Evolutionary conservation across 1,139 yeast species (phyloP), one percentile per base, ranked within the genome.

Genomic region (Pneumocystis murina): DNA sequence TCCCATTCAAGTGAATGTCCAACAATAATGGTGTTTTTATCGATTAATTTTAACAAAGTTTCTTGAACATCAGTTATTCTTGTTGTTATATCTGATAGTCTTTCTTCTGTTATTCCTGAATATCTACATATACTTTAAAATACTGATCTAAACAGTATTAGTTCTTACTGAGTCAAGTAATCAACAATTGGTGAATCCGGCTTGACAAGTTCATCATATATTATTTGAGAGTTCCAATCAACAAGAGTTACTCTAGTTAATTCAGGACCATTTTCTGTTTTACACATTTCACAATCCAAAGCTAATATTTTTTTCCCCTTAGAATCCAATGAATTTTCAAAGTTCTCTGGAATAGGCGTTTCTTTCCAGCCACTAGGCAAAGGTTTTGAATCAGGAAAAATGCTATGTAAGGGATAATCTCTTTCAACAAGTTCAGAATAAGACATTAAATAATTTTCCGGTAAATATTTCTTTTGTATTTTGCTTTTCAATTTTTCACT

Each of bases 1-100:
- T 92, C 98, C 71, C 87, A 88, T 70, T 92, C 97, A 62, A 92
- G 77, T 0, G 98, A 96, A 74, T 92, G 98, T 0, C 98, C 98
- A 3, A 92, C 79, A 6, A 92, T 74, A 38, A 89, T 82, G 64
- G 75, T 78, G 6, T 67, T 77, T 0, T 94, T 83, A 70, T 87
- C 94, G 2, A 92, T 80, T 30, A 88, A 76, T 1, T 72, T 69
- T 4, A 81, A 66, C 14, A 92, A 66, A 68, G 78, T 77, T 3
- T 77, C 66, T 72, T 90, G 97, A 4, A 88, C 82, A 67, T 91
- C 95, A 10, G 73, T 68, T 28, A 86, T 73, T 0, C 86, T 82
- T 0, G 88, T 86, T 0, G 85, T 82, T 1, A 87, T 92, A 61
- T 78, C 79, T 24, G 73, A 71, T 12, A 92, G 75, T 70, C 79